These are phyloP conservation scores for Arabidopsis hybrid DNA, from an alignment of 441 rosid species.

Conservation along the genomic window DNA sequence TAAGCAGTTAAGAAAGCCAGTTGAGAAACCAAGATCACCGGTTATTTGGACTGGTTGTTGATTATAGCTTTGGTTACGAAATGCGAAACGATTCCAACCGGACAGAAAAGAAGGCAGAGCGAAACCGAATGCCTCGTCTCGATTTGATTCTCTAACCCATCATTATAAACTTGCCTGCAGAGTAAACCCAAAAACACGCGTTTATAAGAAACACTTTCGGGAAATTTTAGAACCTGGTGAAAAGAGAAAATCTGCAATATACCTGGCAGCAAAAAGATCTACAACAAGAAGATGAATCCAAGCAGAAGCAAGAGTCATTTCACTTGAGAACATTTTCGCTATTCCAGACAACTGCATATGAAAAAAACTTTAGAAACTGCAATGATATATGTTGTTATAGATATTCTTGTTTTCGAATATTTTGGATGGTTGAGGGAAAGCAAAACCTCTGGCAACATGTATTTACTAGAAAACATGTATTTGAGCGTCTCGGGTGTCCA, in stretches of 20 bases:
- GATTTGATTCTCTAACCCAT: slow-evolving; percentile 73
- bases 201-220: slow-evolving; percentile 5
- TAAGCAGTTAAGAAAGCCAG: neutral
- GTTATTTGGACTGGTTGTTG: slow-evolving; percentile 27
- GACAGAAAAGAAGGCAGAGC: slow-evolving; percentile 86
- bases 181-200: neutral
- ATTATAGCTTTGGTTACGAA: slow-evolving; percentile 74
- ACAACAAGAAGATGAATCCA: slow-evolving; percentile 92
- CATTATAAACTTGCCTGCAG: slow-evolving; percentile 83
- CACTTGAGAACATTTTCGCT: slow-evolving; percentile 84
- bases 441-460: slow-evolving; percentile 82
- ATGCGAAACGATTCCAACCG: slow-evolving; percentile 80
- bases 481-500: slow-evolving; percentile 82
- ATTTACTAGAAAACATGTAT: slow-evolving; percentile 78
- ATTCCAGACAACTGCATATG: slow-evolving; percentile 74
- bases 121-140: slow-evolving; percentile 95
- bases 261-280: slow-evolving; percentile 98
- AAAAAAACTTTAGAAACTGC: neutral
- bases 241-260: slow-evolving; percentile 15
- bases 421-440: neutral
- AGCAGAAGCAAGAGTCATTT: slow-evolving; percentile 87
- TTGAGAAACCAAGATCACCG: neutral
- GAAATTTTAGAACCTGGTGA: neutral
- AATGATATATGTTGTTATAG: neutral
- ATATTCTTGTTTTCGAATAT: neutral